Percentiles rank a stretch among this genome's conserved stretches.
phyloP scores from a whole-genome alignment of 805 yeast genomes.

The Metschnikowia cerradonensis region DNA sequence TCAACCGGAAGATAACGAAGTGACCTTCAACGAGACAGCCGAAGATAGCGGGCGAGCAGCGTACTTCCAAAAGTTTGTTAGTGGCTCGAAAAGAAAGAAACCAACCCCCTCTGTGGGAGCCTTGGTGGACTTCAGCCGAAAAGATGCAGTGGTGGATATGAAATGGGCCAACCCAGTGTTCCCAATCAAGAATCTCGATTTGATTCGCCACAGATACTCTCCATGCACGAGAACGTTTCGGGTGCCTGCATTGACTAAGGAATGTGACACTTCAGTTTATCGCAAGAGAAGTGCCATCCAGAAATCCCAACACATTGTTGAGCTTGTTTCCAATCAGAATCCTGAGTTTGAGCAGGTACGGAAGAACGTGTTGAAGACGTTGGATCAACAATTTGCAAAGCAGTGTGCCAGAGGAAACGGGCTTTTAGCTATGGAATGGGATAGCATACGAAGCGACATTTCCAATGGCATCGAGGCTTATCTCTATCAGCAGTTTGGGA shows the following conservation, averaged over 20 bases:
- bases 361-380: conserved; percentile 27
- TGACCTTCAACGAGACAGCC: conserved; percentile 6
- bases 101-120: conserved; percentile 16
- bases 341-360: conserved; percentile 27
- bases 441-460: conserved; percentile 37
- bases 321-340: conserved; percentile 25
- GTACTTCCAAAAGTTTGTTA: conserved; percentile 3
- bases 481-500: conserved; percentile 33
- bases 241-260: conserved; percentile 12
- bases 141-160: conserved; percentile 5
- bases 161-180: conserved; percentile 17
- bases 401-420: conserved; percentile 34
- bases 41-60: conserved; percentile 5
- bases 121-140: conserved; percentile 11
- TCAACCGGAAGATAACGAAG: conserved; percentile 18
- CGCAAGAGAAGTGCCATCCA: conserved; percentile 19
- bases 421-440: conserved; percentile 41
- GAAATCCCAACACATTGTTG: conserved; percentile 25
- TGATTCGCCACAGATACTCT: conserved; percentile 1
- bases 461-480: conserved; percentile 34
- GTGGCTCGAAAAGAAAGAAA: conserved; percentile 13
- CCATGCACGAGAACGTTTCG: conserved; percentile 3
- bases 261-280: conserved; percentile 18
- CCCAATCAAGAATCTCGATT: conserved; percentile 22
- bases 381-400: conserved; percentile 33